These are phyloP conservation scores for Whalleya microplaca DNA, from an alignment of 2,329 filamentous ascomycete species.

Conservation along the genomic window DNA sequence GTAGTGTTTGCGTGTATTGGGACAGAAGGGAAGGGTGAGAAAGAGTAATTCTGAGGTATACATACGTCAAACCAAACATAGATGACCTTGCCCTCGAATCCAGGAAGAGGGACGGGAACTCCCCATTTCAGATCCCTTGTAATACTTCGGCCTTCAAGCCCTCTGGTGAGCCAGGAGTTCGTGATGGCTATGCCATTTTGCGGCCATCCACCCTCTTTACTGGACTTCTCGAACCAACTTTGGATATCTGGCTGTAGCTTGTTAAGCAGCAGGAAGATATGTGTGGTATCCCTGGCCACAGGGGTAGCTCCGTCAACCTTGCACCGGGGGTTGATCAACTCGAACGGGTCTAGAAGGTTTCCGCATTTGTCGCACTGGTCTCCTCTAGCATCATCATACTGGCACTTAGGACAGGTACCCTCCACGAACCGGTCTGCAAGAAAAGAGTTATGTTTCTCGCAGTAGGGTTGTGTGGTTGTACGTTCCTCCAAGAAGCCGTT, in stretches of 20 bases:
- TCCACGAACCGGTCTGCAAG: conserved; percentile 87
- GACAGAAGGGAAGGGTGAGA: conserved; percentile 44
- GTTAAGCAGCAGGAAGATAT: conserved; percentile 87
- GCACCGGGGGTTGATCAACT: conserved; percentile 83
- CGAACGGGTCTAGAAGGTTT: conserved; percentile 70
- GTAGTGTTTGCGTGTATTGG: conserved; percentile 89
- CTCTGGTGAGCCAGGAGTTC: conserved; percentile 80
- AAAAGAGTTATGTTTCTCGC: conserved; percentile 75
- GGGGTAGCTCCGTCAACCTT: conserved; percentile 88
- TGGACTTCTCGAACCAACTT: conserved; percentile 75
- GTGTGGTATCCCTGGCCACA: conserved; percentile 80
- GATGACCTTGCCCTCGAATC: conserved; percentile 69
- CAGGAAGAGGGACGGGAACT: conserved; percentile 53
- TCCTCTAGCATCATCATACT: conserved; percentile 65
- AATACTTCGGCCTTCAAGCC: conserved; percentile 84
- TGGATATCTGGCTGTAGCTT: conserved; percentile 78
- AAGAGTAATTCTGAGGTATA: conserved; percentile 67
- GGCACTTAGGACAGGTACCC: conserved; percentile 75
- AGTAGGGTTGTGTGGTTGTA: conserved; percentile 88
- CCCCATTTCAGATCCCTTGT: conserved; percentile 95
- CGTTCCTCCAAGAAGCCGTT: conserved; percentile 89
- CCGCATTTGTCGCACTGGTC: conserved; percentile 71
- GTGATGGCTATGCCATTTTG: conserved; percentile 77
- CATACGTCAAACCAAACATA: conserved; percentile 89
- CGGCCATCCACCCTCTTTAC: conserved; percentile 76